A percentile compares a stretch with the other conserved stretches of the same genome.
phyloP scores from a whole-genome alignment of 2,329 filamentous ascomycete species.

The Fusarium goolgardi region DNA sequence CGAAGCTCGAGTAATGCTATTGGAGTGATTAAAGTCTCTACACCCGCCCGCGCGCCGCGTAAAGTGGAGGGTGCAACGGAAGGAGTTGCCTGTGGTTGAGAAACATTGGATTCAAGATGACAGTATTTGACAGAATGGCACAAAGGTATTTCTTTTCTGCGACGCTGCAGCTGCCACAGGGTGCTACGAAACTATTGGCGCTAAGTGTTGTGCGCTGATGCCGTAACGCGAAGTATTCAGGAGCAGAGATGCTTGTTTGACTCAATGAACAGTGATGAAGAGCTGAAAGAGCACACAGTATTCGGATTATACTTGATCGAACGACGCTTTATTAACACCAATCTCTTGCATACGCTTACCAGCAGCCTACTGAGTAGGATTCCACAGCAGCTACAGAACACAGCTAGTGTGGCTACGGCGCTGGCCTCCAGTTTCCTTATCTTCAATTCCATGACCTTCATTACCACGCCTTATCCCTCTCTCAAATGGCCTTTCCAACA shows the following conservation, averaged over 20 bases:
- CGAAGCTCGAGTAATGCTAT: slow-evolving; percentile 37
- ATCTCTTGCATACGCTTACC: not conserved
- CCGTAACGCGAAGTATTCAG: not conserved
- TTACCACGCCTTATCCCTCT: not conserved
- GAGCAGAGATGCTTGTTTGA: not conserved
- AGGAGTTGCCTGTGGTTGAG: not conserved
- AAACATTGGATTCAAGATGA: not conserved
- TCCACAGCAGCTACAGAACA: not conserved
- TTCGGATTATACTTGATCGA: not conserved
- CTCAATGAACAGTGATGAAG: not conserved
- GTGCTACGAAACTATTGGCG: not conserved
- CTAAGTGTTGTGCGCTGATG: not conserved
- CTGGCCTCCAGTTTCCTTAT: not conserved
- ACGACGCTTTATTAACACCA: not conserved
- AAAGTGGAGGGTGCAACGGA: not conserved
- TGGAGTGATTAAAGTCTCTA: slow-evolving; percentile 30
- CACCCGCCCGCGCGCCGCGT: not conserved
- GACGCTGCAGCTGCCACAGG: not conserved
- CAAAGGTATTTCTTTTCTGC: not conserved
- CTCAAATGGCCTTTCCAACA: not conserved
- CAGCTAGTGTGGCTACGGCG: not conserved
- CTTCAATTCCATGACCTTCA: not conserved
- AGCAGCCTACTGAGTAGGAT: not conserved
- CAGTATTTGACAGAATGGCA: not conserved
- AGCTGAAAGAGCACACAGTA: not conserved